Conservation (phyloP, 345 rosid genomes). For the Barbarea vulgaris region DNA sequence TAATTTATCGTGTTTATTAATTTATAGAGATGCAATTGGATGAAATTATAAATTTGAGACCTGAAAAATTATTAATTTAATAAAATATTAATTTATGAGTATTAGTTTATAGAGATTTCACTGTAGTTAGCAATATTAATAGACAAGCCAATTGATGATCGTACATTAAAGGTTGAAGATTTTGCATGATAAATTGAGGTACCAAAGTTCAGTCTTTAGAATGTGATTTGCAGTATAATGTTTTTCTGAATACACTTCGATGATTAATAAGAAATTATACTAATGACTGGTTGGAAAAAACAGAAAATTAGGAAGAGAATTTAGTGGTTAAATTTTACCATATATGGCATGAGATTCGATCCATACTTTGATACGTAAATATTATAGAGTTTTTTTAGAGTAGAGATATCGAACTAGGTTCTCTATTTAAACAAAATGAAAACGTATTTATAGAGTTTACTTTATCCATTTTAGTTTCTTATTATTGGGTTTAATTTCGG, state of each 20-base stretch:
- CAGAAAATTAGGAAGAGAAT: too few relatives aligned
- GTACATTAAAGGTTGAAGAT: not conserved
- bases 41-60: too few relatives aligned
- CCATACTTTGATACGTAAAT: not conserved
- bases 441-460: slow-evolving; percentile 3
- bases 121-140: not conserved
- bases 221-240: not conserved
- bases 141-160: not conserved
- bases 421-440: not conserved
- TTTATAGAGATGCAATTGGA: too few relatives aligned
- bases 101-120: too few relatives aligned
- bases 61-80: too few relatives aligned
- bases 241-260: too few relatives aligned
- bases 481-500: not conserved
- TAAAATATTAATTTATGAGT: too few relatives aligned
- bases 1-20: too few relatives aligned
- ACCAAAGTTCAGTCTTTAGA: not conserved
- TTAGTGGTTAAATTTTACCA: not conserved
- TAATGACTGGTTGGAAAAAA: not conserved
- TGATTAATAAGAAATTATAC: too few relatives aligned
- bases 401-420: not conserved
- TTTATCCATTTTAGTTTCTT: not conserved
- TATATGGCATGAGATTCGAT: slow-evolving; percentile 4
- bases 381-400: not conserved
- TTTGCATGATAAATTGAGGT: not conserved